Conservation (phyloP, 345 rosid genomes). For the Citrus mangshanensis region DNA sequence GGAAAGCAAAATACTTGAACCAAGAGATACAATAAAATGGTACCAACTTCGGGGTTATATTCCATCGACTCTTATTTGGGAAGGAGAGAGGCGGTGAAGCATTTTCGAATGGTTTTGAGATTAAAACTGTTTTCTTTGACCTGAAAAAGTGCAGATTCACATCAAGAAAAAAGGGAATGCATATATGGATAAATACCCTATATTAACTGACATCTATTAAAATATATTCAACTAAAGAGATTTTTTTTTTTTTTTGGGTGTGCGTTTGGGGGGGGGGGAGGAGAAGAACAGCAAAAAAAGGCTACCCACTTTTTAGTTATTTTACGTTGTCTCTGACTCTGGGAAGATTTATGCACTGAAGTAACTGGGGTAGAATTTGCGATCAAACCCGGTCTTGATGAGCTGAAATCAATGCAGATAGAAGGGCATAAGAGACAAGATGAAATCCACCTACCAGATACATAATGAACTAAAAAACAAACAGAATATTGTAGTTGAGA, state of each 20-base stretch:
- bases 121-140: slow-evolving; percentile 16
- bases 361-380: slow-evolving; percentile 35
- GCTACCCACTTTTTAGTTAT: slow-evolving; percentile 40
- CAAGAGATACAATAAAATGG: slow-evolving; percentile 14
- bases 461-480: neutral
- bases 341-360: slow-evolving; percentile 30
- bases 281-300: neutral
- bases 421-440: neutral
- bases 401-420: slow-evolving; percentile 36
- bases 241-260: no score
- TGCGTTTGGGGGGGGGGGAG: no score
- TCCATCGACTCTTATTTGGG: slow-evolving; percentile 43
- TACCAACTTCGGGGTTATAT: slow-evolving; percentile 48
- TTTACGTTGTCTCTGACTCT: slow-evolving; percentile 40
- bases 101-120: slow-evolving; percentile 31
- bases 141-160: slow-evolving; percentile 19
- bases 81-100: slow-evolving; percentile 28
- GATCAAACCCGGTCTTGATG: slow-evolving; percentile 34
- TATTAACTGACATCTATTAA: neutral
- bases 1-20: slow-evolving; percentile 9
- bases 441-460: neutral
- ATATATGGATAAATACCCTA: neutral
- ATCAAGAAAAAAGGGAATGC: neutral
- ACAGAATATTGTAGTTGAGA: neutral
- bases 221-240: neutral